Percentiles rank a stretch among this genome's conserved stretches.
Conservation (phyloP, 1,139 yeast species). For the Candida smagusa region DNA sequence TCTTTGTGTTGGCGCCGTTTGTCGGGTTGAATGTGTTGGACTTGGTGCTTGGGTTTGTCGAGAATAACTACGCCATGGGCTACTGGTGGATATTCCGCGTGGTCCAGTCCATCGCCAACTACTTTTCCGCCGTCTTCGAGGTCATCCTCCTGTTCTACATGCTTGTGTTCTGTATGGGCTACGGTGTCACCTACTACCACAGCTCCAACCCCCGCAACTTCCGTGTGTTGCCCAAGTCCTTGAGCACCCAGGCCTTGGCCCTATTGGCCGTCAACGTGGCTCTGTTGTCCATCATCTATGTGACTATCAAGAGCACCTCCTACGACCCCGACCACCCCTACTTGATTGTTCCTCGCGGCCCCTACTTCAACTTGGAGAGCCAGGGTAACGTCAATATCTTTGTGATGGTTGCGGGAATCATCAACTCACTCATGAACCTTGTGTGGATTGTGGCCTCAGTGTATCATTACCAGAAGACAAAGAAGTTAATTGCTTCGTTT, state of each 20-base stretch:
- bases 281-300: not conserved
- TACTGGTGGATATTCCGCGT: conserved; percentile 3
- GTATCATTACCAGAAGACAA: conserved; percentile 27
- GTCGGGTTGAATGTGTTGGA: conserved; percentile 11
- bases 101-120: conserved; percentile 1
- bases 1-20: conserved; percentile 27
- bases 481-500: conserved; percentile 26
- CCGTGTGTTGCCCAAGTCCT: conserved; percentile 23
- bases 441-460: conserved; percentile 17
- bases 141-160: conserved; percentile 13
- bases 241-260: conserved; percentile 16
- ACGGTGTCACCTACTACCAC: conserved; percentile 35
- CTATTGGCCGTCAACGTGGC: conserved; percentile 14
- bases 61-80: conserved; percentile 16
- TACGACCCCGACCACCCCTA: not conserved
- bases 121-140: conserved; percentile 6
- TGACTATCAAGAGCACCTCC: not conserved
- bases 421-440: not conserved
- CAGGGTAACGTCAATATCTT: not conserved
- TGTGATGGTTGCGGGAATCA: not conserved
- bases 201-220: conserved; percentile 24
- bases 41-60: conserved; percentile 13
- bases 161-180: conserved; percentile 39
- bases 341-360: not conserved
- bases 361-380: not conserved